Percentiles rank a stretch among this genome's conserved stretches.
These are phyloP conservation scores for Dillenia suffruticosa DNA, from an alignment of 164 flowering plant species.

Conservation along the genomic window DNA sequence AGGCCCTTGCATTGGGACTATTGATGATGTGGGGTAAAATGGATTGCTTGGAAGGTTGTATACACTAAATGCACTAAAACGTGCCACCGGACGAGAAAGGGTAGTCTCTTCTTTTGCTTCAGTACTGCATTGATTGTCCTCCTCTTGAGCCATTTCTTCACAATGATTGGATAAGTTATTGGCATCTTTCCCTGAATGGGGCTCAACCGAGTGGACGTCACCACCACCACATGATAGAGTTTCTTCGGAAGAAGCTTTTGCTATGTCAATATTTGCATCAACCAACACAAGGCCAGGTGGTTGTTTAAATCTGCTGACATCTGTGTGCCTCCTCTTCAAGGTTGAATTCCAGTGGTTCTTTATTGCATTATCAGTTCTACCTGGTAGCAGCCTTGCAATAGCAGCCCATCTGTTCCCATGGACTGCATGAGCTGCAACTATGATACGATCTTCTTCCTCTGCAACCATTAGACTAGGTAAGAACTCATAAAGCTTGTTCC, in stretches of 20 bases:
- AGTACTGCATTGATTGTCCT: conserved; percentile 7
- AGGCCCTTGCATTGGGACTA: conserved; percentile 26
- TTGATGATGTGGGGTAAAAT: conserved; percentile 9
- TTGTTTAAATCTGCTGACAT: conserved; percentile 11
- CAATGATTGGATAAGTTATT: conserved; percentile 5
- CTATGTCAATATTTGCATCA: conserved; percentile 18
- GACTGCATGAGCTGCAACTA: conserved; percentile 33
- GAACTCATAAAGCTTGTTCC: too few relatives aligned
- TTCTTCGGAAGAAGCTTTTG: conserved; percentile 34
- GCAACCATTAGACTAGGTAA: conserved; percentile 8
- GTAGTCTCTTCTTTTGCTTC: conserved; percentile 12
- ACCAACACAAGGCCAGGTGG: conserved; percentile 6
- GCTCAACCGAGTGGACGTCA: conserved; percentile 7
- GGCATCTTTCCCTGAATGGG: conserved; percentile 15
- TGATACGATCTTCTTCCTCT: conserved; percentile 43
- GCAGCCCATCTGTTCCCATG: conserved; percentile 52
- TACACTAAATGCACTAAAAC: conserved; percentile 42
- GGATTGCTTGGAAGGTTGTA: conserved; percentile 22
- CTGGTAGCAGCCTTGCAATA: conserved; percentile 44
- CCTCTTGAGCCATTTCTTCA: conserved; percentile 12
- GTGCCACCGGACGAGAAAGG: conserved; percentile 37
- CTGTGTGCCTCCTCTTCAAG: conserved; percentile 23
- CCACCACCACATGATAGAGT: conserved; percentile 24
- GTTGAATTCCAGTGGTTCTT: conserved; percentile 57
- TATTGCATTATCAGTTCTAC: conserved; percentile 50